These are phyloP conservation scores for Phaeosphaeriaceae sp. DNA, from an alignment of 2,329 filamentous ascomycete genomes.

Conservation along the genomic window DNA sequence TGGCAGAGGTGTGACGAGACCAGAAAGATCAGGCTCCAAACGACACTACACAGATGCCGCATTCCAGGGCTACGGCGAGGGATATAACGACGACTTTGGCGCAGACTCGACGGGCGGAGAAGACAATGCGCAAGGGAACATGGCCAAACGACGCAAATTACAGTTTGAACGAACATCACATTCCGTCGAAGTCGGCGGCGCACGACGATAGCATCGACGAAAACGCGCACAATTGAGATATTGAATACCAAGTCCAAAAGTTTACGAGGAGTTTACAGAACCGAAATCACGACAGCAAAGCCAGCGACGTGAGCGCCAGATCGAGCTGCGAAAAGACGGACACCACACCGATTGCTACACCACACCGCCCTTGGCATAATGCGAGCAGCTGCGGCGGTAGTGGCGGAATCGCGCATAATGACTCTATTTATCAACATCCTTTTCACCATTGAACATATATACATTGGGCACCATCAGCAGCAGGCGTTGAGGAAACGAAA, in stretches of 20 bases:
- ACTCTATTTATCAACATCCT: neutral
- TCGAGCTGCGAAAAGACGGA: neutral
- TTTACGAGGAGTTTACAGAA: neutral
- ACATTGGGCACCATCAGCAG: neutral
- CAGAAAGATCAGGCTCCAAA: slow-evolving; percentile 74
- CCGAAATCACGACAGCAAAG: neutral
- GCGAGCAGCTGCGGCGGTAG: slow-evolving; percentile 1
- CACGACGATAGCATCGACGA: slow-evolving; percentile 37
- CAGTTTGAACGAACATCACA: slow-evolving; percentile 45
- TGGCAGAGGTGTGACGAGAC: slow-evolving; percentile 60
- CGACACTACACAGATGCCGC: slow-evolving; percentile 77
- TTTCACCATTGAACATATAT: slow-evolving; percentile 5
- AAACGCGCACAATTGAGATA: neutral
- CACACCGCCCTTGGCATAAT: slow-evolving; percentile 3
- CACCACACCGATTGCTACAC: neutral
- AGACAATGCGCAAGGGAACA: slow-evolving; percentile 58
- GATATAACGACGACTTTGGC: slow-evolving; percentile 71
- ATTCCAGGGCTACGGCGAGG: slow-evolving; percentile 77
- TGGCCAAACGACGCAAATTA: slow-evolving; percentile 44
- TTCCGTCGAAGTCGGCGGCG: slow-evolving; percentile 45
- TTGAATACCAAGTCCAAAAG: neutral
- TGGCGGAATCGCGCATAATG: neutral
- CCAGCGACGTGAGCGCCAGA: neutral
- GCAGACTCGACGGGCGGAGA: slow-evolving; percentile 75
- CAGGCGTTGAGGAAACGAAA: neutral